Percentiles rank a stretch among this genome's conserved stretches.
Conservation (phyloP, 148 eudicot genomes). For the Nepenthes gracilis region DNA sequence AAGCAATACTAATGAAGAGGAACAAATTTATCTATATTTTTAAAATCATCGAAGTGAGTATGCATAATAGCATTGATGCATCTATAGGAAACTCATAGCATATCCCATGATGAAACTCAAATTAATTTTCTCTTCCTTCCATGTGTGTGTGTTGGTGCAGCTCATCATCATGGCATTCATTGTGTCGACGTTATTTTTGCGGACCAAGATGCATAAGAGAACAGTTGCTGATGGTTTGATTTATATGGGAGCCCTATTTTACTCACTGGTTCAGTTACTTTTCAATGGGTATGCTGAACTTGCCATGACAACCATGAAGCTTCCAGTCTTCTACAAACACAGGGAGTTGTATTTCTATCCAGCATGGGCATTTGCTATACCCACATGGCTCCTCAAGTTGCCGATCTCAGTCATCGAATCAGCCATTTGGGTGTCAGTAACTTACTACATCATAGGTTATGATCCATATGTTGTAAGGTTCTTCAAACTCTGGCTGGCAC, state of each 20-base stretch:
- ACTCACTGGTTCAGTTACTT: slow-evolving; percentile 31
- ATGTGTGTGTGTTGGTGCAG: slow-evolving; percentile 13
- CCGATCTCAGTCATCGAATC: slow-evolving; percentile 61
- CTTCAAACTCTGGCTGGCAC: slow-evolving; percentile 45
- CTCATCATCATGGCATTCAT: slow-evolving; percentile 42
- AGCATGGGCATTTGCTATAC: slow-evolving; percentile 78
- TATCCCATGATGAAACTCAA: neutral
- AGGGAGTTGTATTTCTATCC: slow-evolving; percentile 74
- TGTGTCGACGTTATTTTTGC: slow-evolving; percentile 52
- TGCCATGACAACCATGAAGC: slow-evolving; percentile 51
- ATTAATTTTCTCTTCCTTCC: neutral
- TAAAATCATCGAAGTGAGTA: slow-evolving; percentile 57
- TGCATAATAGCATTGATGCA: neutral
- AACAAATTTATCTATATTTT: slow-evolving; percentile 64
- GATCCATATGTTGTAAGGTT: slow-evolving; percentile 61
- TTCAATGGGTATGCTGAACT: slow-evolving; percentile 80
- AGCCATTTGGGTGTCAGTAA: slow-evolving; percentile 47
- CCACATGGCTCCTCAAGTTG: slow-evolving; percentile 63
- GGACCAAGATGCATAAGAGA: slow-evolving; percentile 44
- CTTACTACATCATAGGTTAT: slow-evolving; percentile 69
- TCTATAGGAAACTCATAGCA: neutral
- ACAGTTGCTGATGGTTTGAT: slow-evolving; percentile 39
- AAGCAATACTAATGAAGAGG: slow-evolving; percentile 68
- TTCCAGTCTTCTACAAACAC: slow-evolving; percentile 78
- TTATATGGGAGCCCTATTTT: slow-evolving; percentile 71